Base-by-base conservation (phyloP, 139 green algal species). In the Haematococcus lacustris region DNA sequence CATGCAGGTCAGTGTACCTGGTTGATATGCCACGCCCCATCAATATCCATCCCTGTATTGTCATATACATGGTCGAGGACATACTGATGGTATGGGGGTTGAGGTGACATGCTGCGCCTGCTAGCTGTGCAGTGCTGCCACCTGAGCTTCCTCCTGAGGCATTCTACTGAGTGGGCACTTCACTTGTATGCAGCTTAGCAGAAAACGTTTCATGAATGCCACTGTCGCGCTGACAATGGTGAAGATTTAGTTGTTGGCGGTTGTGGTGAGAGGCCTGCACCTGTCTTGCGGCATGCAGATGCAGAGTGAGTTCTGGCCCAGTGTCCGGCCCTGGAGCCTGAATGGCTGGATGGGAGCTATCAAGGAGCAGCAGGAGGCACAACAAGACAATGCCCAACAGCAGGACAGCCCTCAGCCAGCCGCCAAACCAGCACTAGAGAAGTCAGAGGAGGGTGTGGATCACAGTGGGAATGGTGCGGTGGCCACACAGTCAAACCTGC, bases 341-440 rank as follows among this genome's bases (percentile, higher is more conserved):
- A 71, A 82, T 66, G 76, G 76, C 43, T 82, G 76, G 76, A 65
- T 66, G 30, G 30, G 32, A 25, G 71, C 60, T 5, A 69, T 82
- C 50, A 35, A 21, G 13, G 35, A 76, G 41, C 62, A 71, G 47
- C 59, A 81, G 70, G n/a, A 65, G 13, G 53, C n/a, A n/a, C n/a
- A n/a, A n/a, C n/a, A n/a, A n/a, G n/a, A n/a, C n/a, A n/a, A n/a
- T n/a, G n/a, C n/a, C n/a, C n/a, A n/a, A n/a, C n/a, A n/a, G n/a
- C n/a, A n/a, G n/a, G n/a, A n/a, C n/a, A n/a, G n/a, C n/a, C n/a
- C n/a, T n/a, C n/a, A n/a, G n/a, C n/a, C n/a, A n/a, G n/a, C n/a
- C n/a, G n/a, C n/a, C n/a, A n/a, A n/a, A n/a, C n/a, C n/a, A n/a
- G n/a, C n/a, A n/a, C n/a, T n/a, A n/a, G n/a, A n/a, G n/a, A n/a